Base-by-base conservation (phyloP, 352 stramenopile species). In the Pythium coloratum region DNA sequence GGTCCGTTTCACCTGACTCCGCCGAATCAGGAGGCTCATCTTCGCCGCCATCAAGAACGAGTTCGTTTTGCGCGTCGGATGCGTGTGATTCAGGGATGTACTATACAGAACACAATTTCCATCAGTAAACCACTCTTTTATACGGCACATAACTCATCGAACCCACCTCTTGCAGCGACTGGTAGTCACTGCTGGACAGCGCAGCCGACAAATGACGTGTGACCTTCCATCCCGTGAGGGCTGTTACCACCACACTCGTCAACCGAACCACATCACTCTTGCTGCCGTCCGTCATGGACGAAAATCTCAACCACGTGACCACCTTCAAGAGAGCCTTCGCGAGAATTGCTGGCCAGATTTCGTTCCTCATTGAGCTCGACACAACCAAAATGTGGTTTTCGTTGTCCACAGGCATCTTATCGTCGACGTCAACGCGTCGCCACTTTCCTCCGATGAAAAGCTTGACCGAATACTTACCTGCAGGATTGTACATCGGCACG, bases 291-390 rank as follows among this genome's bases (percentile, higher is more conserved):
- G 36, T 26, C 18, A 55, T 44, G 12, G 33, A 38, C 24, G 14
- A 10, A 2, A 66, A 61, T 36, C 70, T 67, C 24, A 88, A 50
- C 81, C 83, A 95, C 28, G 76, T 64, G 38, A 78, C 59, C 12
- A 88, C 80, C 77, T 92, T 95, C 63, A 77, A 76, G n/a, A 95
- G 59, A 12, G 84, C 84, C 51, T 95, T 93, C 12, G 81, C 77
- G 9, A 92, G 60, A 40, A 93, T 72, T 14, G 75, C 66, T 3
- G 83, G 72, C 86, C 86, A 95, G 7, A 95, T 75, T 56, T 95
- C 86, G 55, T 62, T 83, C 60, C 65, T 66, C 72, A 86, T 75
- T 0, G 78, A 81, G 62, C 83, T 95, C 20, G 78, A 74, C 8
- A 91, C 58, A 59, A 86, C 78, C 3, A 80, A 58, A 20, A 91